Evolutionary conservation across 306 rosid species (phyloP).

Genomic region (Cicer bijugum): DNA sequence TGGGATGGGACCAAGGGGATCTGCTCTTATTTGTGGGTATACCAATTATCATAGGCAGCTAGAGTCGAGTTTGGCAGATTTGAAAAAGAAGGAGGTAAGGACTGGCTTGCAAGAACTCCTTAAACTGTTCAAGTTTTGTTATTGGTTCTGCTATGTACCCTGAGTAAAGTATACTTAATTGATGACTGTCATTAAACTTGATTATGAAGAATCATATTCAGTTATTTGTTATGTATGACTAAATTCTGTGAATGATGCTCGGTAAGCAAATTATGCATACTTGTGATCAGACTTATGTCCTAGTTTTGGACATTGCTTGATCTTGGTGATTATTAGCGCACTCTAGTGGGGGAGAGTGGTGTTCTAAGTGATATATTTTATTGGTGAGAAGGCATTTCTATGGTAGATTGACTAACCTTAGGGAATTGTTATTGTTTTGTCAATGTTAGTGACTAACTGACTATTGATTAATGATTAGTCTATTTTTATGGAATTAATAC

Average conservation of each 20-base stretch:
- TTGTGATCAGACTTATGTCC: conserved; percentile 20
- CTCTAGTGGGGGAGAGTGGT: too few relatives aligned
- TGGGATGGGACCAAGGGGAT: conserved; percentile 98
- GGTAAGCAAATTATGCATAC: conserved; percentile 18
- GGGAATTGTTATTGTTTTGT: too few relatives aligned
- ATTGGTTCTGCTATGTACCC: neutral
- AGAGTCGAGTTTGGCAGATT: conserved; percentile 80
- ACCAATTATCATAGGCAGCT: conserved; percentile 86
- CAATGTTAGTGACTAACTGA: too few relatives aligned
- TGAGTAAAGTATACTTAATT: conserved; percentile 12
- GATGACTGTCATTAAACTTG: conserved; percentile 24
- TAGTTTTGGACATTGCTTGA: neutral
- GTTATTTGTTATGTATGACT: neutral
- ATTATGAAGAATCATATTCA: neutral
- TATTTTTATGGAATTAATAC: too few relatives aligned
- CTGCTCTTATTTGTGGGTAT: conserved; percentile 92
- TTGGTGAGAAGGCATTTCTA: too few relatives aligned
- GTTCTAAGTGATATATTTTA: too few relatives aligned
- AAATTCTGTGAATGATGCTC: conserved; percentile 16
- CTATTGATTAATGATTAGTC: too few relatives aligned
- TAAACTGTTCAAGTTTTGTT: conserved; percentile 24
- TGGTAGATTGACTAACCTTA: too few relatives aligned
- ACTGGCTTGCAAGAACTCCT: conserved; percentile 29
- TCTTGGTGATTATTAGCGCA: too few relatives aligned
- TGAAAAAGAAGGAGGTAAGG: conserved; percentile 91